Evolutionary conservation across 352 stramenopile species (phyloP).

Genomic region (Globisporangium yorkense): DNA sequence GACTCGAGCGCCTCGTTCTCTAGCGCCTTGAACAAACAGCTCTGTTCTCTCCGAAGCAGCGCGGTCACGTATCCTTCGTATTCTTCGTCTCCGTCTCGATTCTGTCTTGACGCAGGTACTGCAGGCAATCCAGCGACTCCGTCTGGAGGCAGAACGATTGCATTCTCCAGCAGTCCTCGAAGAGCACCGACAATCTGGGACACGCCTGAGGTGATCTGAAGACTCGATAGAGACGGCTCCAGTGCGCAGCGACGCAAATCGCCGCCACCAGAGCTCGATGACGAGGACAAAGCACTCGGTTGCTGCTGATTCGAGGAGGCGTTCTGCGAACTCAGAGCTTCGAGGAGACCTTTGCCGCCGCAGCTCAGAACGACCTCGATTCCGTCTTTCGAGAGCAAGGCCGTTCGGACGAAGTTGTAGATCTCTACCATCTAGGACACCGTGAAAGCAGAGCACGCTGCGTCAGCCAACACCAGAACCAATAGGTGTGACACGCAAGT

Average conservation of each 20-base stretch:
- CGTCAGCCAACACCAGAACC: background rate
- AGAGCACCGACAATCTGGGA: conserved; percentile 3
- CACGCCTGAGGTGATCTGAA: background rate
- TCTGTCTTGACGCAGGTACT: background rate
- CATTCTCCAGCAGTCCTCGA: conserved; percentile 23
- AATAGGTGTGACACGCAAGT: background rate
- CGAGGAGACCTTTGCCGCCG: conserved; percentile 34
- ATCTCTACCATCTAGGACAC: conserved; percentile 38
- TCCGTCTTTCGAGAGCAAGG: conserved; percentile 42
- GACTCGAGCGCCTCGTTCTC: background rate
- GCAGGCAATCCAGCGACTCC: background rate
- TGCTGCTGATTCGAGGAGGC: background rate
- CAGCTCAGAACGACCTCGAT: conserved; percentile 40
- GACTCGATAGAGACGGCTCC: background rate
- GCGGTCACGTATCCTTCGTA: conserved; percentile 30
- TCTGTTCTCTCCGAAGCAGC: conserved; percentile 21
- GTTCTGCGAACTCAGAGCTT: conserved; percentile 14
- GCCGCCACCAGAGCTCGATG: too few species aligned
- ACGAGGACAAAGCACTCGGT: background rate
- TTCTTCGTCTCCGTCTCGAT: conserved; percentile 21
- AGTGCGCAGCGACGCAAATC: background rate
- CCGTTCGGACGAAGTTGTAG: conserved; percentile 57
- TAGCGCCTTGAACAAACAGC: conserved; percentile 25
- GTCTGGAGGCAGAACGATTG: background rate
- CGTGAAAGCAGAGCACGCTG: background rate